Conservation (phyloP, 192 early-diverging fungal species). For the Backusella australiensis region DNA sequence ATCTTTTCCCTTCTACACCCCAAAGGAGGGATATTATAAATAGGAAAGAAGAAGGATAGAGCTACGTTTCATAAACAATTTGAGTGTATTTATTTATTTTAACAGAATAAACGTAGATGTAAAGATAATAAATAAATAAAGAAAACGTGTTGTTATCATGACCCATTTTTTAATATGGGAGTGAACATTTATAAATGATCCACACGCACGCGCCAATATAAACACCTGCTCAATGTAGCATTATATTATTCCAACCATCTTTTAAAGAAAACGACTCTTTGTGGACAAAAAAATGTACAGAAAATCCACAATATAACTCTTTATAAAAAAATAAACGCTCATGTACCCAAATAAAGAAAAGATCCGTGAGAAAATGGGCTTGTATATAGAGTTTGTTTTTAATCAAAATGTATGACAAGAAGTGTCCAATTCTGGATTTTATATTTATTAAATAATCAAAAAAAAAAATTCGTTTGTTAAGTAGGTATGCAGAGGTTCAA, state of each 20-base stretch:
- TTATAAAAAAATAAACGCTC: not conserved
- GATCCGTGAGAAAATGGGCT: not conserved
- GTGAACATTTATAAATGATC: not conserved
- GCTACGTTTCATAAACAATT: not conserved
- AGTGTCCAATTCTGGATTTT: not conserved
- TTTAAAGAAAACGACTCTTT: not conserved
- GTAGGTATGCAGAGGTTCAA: not conserved
- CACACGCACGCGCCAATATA: not conserved
- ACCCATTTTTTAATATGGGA: not conserved
- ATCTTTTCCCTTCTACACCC: not conserved
- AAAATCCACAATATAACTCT: not conserved
- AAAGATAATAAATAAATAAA: not conserved
- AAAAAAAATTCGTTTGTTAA: not conserved
- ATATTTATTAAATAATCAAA: not conserved
- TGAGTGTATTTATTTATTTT: not conserved
- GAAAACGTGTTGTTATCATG: not conserved
- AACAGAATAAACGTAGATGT: not conserved
- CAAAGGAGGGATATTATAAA: not conserved
- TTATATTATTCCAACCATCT: not conserved
- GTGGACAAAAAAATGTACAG: not conserved
- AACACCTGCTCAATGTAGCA: not conserved
- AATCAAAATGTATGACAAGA: slow-evolving; percentile 7
- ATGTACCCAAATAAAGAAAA: not conserved
- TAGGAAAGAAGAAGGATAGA: not conserved
- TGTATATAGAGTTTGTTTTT: slow-evolving; percentile 1